Evolutionary conservation across 1,284 basidiomycete species (phyloP), one percentile per base, ranked within the genome.

Genomic region (Lentinus polychrous): DNA sequence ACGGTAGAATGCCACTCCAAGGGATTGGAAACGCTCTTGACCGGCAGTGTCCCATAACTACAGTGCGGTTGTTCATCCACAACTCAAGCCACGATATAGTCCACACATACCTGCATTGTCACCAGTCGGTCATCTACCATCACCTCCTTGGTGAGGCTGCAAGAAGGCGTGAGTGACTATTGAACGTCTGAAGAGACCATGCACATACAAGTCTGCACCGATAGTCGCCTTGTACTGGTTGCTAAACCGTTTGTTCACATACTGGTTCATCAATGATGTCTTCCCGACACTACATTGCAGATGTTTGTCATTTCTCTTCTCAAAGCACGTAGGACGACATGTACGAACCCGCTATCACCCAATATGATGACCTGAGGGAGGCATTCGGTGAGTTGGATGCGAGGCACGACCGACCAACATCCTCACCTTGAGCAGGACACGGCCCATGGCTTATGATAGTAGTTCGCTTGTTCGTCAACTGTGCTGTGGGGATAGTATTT

Each of bases 231-330:
- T 99, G 81, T 99, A 99, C 70, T 98, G 95, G 69, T 95, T 97
- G 63, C 91, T 95, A 73, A 99, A 99, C 56, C 96, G 88, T 73
- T 98, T 99, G 84, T 99, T 99, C 61, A 99, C 96, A 76, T 98
- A 99, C 76, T 99, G 96, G 76, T 98, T 99, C 96, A 99, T 99
- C 61, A 99, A 83, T 37, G 95, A 99, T 43, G 95, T 99, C 87
- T 99, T 99, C 46, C 95, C 96, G 67, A 99, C 96, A 53, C 95
- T 96, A 62, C 33, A 46, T 32, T 32, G 38, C 37, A 58, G 46
- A 48, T 37, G 49, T 42, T 11, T 10, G 14, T 39, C 37, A 39
- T 38, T 18, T 31, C 40, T 43, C 35, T 41, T 37, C 33, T 22
- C 39, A 31, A 32, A 6, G 20, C 20, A 33, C 18, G 3, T 38